Evolutionary conservation across 1,139 yeast genomes (phyloP), one percentile per base, ranked within the genome.

Genomic region (Lodderomyces margitis): DNA sequence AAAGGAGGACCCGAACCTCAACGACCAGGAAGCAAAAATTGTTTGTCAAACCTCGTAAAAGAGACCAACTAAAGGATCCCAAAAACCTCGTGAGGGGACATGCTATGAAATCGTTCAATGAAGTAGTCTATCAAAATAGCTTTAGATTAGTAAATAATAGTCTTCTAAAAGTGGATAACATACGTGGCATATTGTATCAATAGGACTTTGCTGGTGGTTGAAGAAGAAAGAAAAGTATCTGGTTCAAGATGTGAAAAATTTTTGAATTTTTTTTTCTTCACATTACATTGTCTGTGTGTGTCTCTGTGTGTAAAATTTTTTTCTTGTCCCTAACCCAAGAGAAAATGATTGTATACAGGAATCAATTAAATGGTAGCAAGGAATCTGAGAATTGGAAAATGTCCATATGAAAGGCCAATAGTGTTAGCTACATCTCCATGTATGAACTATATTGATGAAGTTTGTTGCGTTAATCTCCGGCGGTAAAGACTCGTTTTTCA

Each of bases 401-500:
- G n/a, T n/a, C n/a, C n/a, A n/a, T n/a, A n/a, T n/a, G n/a, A n/a
- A 21, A 21, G 8, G 9, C 23, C 23, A 21, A 21, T 6, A 21
- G 23, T 21, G 23, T 9, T 21, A 21, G 23, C n/a, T n/a, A n/a
- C n/a, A n/a, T 4, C 30, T 12, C 17, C 17, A 27, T 28, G 32
- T 4, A 15, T 15, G 19, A 28, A 6, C 30, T 25, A 25, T 8
- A 5, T 17, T 7, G 20, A 92, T 92, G 98, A 89, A 88, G 62
- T 87, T 89, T 56, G 86, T 88, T 31, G 98, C 96, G 0, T 70
- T 92, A 34, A 81, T 92, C 1, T 87, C 96, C 0, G 98, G 98
- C 3, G 98, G 98, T 0, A 92, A 92, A 59, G 98, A 92, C 61
- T 89, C 97, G 6, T 88, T 91, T 65, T 92, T 76, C 60, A 92